Evolutionary conservation across 768 basidiomycete genomes (phyloP).

Genomic region (Lactarius sanguifluus): DNA sequence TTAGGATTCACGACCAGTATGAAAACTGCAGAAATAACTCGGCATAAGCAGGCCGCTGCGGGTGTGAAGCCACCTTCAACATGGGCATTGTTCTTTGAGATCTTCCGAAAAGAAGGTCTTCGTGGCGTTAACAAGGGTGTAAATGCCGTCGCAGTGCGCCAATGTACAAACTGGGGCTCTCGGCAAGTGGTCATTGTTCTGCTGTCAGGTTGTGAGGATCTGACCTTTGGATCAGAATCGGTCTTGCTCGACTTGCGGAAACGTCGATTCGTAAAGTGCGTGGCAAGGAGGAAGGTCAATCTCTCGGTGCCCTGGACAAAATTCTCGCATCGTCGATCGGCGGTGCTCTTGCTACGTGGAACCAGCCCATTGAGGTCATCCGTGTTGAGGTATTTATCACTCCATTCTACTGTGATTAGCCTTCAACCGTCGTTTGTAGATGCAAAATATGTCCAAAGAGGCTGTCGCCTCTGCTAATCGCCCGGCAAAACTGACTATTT

Average conservation of each 20-base stretch:
- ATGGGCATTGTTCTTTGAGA: conserved; percentile 92
- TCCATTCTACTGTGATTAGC: background rate
- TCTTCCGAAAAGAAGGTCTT: conserved; percentile 90
- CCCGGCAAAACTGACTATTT: conserved; percentile 87
- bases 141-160: conserved; percentile 88
- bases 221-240: conserved; percentile 64
- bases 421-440: conserved; percentile 46
- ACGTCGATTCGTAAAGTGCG: conserved; percentile 68
- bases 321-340: conserved; percentile 85
- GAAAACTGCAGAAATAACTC: conserved; percentile 98
- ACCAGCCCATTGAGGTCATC: conserved; percentile 97
- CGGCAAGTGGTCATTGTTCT: conserved; percentile 50
- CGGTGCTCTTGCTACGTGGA: conserved; percentile 97
- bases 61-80: conserved; percentile 90
- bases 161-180: conserved; percentile 93
- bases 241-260: conserved; percentile 93
- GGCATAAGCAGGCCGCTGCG: conserved; percentile 83
- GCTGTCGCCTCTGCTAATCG: conserved; percentile 65
- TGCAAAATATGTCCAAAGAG: conserved; percentile 97
- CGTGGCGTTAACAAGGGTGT: conserved; percentile 99
- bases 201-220: conserved; percentile 7
- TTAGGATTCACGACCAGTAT: conserved; percentile 98
- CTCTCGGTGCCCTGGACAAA: conserved; percentile 77
- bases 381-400: conserved; percentile 77
- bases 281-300: conserved; percentile 78